These are phyloP conservation scores for Sisymbrium irio DNA, from an alignment of 345 rosid genomes.

Conservation along the genomic window DNA sequence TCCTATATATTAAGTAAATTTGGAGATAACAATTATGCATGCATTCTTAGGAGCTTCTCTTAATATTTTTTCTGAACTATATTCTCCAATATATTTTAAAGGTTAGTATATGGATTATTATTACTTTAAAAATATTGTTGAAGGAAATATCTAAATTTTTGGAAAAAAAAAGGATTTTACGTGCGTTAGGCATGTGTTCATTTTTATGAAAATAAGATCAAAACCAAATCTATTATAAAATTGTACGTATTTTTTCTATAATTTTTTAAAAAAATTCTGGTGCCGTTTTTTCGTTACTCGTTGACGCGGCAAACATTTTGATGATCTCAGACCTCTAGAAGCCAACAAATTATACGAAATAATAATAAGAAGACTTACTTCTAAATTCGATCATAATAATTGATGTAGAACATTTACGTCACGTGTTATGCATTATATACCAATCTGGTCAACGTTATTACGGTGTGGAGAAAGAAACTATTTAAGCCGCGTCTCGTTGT, in stretches of 20 bases:
- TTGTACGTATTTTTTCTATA: neutral
- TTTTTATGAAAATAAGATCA: neutral
- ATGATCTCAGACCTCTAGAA: slow-evolving; percentile 19
- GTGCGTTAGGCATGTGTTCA: neutral
- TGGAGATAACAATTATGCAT: no score
- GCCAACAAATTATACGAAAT: neutral
- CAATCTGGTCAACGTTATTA: slow-evolving; percentile 21
- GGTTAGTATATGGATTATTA: neutral
- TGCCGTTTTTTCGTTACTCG: neutral
- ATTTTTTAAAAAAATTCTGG: neutral
- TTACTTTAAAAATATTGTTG: no score
- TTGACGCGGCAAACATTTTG: slow-evolving; percentile 20
- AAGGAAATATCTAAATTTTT: neutral
- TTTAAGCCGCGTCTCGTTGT: slow-evolving; percentile 20
- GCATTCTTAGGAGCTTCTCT: no score
- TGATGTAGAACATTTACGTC: neutral
- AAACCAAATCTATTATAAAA: neutral
- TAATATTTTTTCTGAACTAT: no score
- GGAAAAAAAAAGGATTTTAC: neutral
- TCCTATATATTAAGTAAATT: no score
- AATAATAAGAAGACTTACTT: neutral
- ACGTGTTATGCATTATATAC: slow-evolving; percentile 28
- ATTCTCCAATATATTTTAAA: no score
- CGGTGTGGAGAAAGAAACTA: neutral
- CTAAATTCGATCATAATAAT: neutral